Percentiles rank a stretch among this genome's conserved stretches.
These are phyloP conservation scores for Aspergillus asperescens DNA, from an alignment of 495 filamentous ascomycete genomes.

Conservation along the genomic window DNA sequence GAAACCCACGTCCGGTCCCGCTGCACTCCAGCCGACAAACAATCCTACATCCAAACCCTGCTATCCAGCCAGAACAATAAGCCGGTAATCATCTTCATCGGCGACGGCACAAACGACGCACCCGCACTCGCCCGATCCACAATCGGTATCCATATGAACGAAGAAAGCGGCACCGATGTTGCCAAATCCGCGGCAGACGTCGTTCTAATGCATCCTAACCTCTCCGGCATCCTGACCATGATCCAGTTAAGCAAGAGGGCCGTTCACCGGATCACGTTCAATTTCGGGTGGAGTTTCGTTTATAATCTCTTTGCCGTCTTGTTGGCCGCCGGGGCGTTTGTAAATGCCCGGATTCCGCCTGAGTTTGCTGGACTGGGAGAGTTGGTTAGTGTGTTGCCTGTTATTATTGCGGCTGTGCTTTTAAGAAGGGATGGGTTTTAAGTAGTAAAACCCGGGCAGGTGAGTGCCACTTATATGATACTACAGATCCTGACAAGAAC, in stretches of 20 bases:
- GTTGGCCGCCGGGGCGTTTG: constrained; percentile 65
- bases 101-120: constrained; percentile 80
- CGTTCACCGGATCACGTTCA: constrained; percentile 55
- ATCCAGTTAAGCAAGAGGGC: constrained; percentile 55
- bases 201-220: constrained; percentile 55
- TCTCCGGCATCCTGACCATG: constrained; percentile 53
- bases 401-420: constrained; percentile 54
- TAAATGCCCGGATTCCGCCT: constrained; percentile 59
- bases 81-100: constrained; percentile 58
- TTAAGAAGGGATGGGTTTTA: constrained; percentile 37
- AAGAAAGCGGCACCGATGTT: constrained; percentile 50
- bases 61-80: constrained; percentile 10
- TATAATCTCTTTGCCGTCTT: constrained; percentile 73
- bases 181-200: constrained; percentile 65
- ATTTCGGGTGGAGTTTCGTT: constrained; percentile 67
- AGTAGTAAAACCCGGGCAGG: no score
- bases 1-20: constrained; percentile 40
- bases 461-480: no score
- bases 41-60: constrained; percentile 51
- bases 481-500: no score
- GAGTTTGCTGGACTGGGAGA: constrained; percentile 72
- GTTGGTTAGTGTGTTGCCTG: constrained; percentile 71
- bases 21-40: constrained; percentile 58
- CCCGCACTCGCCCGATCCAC: constrained; percentile 66
- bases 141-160: constrained; percentile 64